These are phyloP conservation scores for Globisporangium canariense DNA, from an alignment of 352 stramenopile species.

Conservation along the genomic window DNA sequence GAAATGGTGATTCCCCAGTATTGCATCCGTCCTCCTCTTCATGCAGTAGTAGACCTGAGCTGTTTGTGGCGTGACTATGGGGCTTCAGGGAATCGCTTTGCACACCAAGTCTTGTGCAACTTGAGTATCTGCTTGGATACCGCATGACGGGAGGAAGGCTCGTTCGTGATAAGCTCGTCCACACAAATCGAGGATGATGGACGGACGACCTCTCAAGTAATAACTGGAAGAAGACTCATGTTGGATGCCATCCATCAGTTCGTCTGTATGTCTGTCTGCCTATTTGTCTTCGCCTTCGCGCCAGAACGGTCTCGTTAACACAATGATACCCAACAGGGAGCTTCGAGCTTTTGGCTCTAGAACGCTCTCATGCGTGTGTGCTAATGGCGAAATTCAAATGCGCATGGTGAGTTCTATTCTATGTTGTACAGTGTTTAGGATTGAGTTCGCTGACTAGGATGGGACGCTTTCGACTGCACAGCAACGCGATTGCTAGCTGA, in stretches of 20 bases:
- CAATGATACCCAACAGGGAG: neutral
- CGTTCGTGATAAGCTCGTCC: neutral
- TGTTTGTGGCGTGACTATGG: neutral
- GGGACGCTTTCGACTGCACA: neutral
- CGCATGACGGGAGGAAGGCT: too few relatives aligned
- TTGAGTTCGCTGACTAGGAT: neutral
- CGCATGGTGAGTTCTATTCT: constrained; percentile 1
- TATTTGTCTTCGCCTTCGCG: neutral
- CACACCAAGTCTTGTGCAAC: too few relatives aligned
- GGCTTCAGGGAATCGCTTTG: too few relatives aligned
- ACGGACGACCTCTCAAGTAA: neutral
- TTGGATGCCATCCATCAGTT: neutral
- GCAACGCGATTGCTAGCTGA: neutral
- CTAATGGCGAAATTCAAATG: neutral
- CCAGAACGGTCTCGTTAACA: neutral
- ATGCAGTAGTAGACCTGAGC: neutral
- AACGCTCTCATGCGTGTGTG: neutral
- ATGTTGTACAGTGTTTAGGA: constrained; percentile 6
- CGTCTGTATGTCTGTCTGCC: neutral
- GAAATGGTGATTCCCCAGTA: neutral
- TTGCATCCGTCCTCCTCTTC: neutral
- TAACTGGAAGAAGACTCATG: neutral
- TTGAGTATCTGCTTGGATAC: too few relatives aligned
- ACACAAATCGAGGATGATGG: neutral
- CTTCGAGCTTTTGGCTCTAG: too few relatives aligned